phyloP scores from a whole-genome alignment of 2,329 filamentous ascomycete species.

The Colletotrichum sp. region DNA sequence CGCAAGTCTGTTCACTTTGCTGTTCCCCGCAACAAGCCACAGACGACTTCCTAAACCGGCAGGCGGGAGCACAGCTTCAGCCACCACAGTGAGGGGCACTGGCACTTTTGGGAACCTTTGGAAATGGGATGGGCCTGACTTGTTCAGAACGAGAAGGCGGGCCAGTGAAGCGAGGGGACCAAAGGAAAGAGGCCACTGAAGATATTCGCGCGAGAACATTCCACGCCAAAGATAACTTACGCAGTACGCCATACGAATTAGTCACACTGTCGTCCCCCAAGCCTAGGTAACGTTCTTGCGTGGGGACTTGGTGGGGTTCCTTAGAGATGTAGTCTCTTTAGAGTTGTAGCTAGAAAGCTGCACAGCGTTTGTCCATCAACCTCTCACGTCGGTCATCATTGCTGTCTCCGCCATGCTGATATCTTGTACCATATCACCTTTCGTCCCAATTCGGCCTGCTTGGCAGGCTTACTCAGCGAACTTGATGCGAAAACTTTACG shows the following conservation, averaged over 20 bases:
- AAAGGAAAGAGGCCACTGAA: background rate
- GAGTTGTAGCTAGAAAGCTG: background rate
- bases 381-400: background rate
- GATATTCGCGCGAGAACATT: background rate
- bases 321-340: background rate
- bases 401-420: background rate
- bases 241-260: background rate
- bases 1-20: background rate
- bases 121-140: background rate
- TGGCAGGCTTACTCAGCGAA: background rate
- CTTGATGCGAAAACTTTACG: background rate
- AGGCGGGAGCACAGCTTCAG: background rate
- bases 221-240: background rate
- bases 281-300: background rate
- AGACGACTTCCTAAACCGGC: background rate
- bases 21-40: background rate
- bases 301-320: background rate
- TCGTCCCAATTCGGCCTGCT: background rate
- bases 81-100: constrained; percentile 16
- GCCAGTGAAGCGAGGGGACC: background rate
- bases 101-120: constrained; percentile 15
- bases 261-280: background rate
- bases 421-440: background rate
- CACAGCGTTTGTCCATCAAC: background rate
- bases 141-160: constrained; percentile 12